Base-by-base conservation (phyloP, 768 basidiomycete species). In the Trametes villosa region DNA sequence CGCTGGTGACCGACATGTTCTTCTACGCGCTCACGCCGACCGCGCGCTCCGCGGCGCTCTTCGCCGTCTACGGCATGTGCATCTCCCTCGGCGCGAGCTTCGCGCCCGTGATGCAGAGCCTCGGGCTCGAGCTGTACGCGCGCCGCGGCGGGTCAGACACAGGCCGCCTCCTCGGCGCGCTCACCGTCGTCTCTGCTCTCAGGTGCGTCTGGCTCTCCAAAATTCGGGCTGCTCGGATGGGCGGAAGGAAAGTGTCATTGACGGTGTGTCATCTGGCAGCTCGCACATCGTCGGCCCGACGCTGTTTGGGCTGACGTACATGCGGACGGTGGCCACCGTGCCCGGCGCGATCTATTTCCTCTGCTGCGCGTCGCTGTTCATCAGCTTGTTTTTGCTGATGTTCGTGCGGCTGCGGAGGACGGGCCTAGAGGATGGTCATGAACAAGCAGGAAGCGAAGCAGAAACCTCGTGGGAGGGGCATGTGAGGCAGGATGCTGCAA, bases 131-230 rank as follows among this genome's bases (percentile, higher is more conserved):
- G 15, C 68, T 91, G 46, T 90, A 87, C 62, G 74, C 74, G 26
- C 74, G 73, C n/a, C 75, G 76, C n/a, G 82, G 82, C 0, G 82
- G 85, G 1, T 78, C 78, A 12, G 89, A 94, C 67, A 77, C 80
- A 8, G 94, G 93, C 3, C 80, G 78, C 64, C 77, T 97, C 12
- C 94, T 94, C 67, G 94, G 92, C 9, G 92, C 86, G 2, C 65
- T 95, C 58, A 86, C 87, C 53, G 89, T 95, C n/a, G 65, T 93
- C 1, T 84, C 89, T 60, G 85, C 88, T 5, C 70, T 93, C 5
- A 79, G 86, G 86, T 88, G 64, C 36, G 78, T 64, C 27, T 42
- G 45, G 36, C 18, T 46, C 20, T 31, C 5, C 12, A 26, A 22
- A 18, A 13, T 18, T 5, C n/a, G 13, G 6, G 18, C 17, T 41